Percentiles rank a stretch among this genome's conserved stretches.
phyloP scores from a whole-genome alignment of 2,329 filamentous ascomycete species.

The Curvularia sp. region DNA sequence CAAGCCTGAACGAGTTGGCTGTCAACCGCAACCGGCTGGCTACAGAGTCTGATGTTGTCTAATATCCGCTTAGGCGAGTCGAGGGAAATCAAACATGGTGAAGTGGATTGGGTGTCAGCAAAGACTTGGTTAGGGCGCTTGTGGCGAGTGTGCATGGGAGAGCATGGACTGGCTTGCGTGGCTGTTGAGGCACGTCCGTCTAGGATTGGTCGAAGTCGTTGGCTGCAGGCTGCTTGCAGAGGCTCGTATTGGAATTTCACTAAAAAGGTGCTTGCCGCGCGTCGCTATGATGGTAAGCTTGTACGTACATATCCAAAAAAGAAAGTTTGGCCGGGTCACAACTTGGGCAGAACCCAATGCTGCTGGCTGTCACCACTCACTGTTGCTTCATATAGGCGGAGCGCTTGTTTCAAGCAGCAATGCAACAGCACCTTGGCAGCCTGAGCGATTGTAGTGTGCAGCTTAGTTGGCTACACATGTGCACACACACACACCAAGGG shows the following conservation, averaged over 20 bases:
- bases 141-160: background rate
- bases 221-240: slow-evolving; percentile 22
- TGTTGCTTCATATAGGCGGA: slow-evolving; percentile 46
- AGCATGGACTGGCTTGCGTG: slow-evolving; percentile 1
- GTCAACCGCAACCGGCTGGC: slow-evolving; percentile 5
- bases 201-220: slow-evolving; percentile 20
- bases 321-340: background rate
- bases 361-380: slow-evolving; percentile 47
- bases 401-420: slow-evolving; percentile 29
- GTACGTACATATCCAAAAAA: background rate
- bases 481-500: slow-evolving; percentile 12
- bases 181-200: background rate
- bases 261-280: slow-evolving; percentile 42
- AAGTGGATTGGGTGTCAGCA: slow-evolving; percentile 15
- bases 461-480: slow-evolving; percentile 14
- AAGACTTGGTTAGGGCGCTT: slow-evolving; percentile 4
- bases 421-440: slow-evolving; percentile 21
- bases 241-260: slow-evolving; percentile 36
- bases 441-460: slow-evolving; percentile 20
- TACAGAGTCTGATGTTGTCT: slow-evolving; percentile 32
- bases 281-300: slow-evolving; percentile 24
- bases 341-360: slow-evolving; percentile 36
- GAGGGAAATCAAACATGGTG: slow-evolving; percentile 19
- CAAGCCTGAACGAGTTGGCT: background rate
- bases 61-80: slow-evolving; percentile 26